Base-by-base conservation (phyloP, 768 basidiomycete species). In the Mycena indigotica region DNA sequence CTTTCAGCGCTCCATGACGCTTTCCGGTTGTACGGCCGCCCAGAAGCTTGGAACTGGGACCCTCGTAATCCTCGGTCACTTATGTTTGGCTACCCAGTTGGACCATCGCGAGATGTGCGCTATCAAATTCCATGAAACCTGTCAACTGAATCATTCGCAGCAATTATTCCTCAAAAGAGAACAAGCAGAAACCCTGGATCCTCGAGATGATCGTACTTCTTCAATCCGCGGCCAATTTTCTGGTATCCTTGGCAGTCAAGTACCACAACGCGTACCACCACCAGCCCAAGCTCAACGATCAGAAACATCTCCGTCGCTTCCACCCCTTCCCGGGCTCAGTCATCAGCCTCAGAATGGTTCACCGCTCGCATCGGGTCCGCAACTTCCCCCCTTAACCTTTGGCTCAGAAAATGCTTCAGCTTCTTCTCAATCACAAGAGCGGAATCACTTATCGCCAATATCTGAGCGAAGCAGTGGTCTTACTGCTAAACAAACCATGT, bases 41-140 rank as follows among this genome's bases (percentile, higher is more conserved):
- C 95, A 4, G 81, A 84, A 23, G 74, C 79, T 23, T 97, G 95
- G 76, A 88, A 84, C 25, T 98, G 93, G 93, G 91, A 98, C 66
- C 91, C 91, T 52, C 82, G 89, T 15, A 87, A 96, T 69, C 82
- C 86, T 0, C 69, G 71, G 6, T 93, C 91, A 10, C 80, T 96
- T 72, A 95, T 98, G 87, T 98, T 95, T 71, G 93, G 87, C 0
- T 97, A 98, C 70, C 95, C 96, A 5, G 86, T 92, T 48, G 95
- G 93, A 1, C 84, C 88, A 3, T 75, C 84, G 57, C 88, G 86
- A 72, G 89, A 94, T 69, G 95, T 96, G 68, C 63, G 91, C n/a
- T 77, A 17, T 38, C 62, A 55, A 28, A 54, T 23, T 44, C 15
- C n/a, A 19, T 19, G 8, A 15, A 13, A 19, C 23, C n/a, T 16